Evolutionary conservation across 1,284 basidiomycete species (phyloP), one percentile per base, ranked within the genome.

Genomic region (Coniophora puteana): DNA sequence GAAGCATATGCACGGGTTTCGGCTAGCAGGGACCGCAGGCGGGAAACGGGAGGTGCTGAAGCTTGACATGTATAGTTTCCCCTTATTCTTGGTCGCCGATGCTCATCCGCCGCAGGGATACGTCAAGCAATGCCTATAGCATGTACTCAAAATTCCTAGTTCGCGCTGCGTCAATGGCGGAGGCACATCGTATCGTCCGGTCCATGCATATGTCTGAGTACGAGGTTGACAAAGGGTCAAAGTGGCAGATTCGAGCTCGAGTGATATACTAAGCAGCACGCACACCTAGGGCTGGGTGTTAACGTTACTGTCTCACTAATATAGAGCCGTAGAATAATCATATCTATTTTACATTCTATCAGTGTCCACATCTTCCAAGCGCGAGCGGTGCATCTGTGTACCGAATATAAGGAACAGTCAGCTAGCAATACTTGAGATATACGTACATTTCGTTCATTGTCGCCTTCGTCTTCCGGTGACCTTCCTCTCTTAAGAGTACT

Each of bases 391-490:
- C 26, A 60, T 64, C 74, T 74, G 46, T 23, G 47, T 45, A 44
- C 28, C 36, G 31, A 47, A 45, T 14, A 36, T 23, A 12, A 7
- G 36, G 34, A 53, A n/a, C 40, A 50, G 36, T 27, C 28, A 26
- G 45, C n/a, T 13, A 12, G 25, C 29, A 13, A 16, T 30, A 18
- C 46, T 4, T 11, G 26, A 27, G 16, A 36, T 29, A 17, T 24
- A 65, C 79, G 50, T 37, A 84, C 83, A 66, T 67, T 56, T 67
- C 80, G 68, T 24, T 59, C 56, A 30, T 58, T 62, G 21, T 82
- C 83, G 2, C 67, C 80, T 44, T 87, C 81, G 43, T 87, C 80
- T 4, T 84, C 83, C 35, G 83, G 78, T 31, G 83, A 87, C 48
- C 83, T 69, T 29, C 62, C 80, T 41, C 84, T 73, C 54, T 88